Base-by-base conservation (phyloP, 2,329 filamentous ascomycete species). In the Sporothrix protearum region DNA sequence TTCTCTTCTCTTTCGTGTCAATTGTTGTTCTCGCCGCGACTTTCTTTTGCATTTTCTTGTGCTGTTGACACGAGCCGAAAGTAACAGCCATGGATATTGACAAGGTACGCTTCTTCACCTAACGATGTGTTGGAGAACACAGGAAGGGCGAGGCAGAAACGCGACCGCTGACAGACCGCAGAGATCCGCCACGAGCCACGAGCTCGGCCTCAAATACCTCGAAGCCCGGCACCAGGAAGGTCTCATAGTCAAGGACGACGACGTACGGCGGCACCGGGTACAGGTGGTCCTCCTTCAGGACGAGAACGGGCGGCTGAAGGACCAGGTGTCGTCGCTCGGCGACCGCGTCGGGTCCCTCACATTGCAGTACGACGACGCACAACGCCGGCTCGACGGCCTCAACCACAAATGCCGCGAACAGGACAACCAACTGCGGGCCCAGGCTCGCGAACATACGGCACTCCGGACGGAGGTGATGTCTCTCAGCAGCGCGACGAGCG, bases 221-320 rank as follows among this genome's bases (percentile, higher is more conserved):
- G 85, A 86, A 73, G 87, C 86, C 75, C 81, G 87, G 70, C 88
- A 91, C 75, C 84, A 89, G 70, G 86, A 91, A 47, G 87, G 92
- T 69, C 83, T 90, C 12, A 84, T 96, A 71, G 82, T 88, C 75
- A 92, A 92, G 76, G 89, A 93, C 75, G 94, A 98, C 79, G 88
- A 90, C 73, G 84, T 88, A 51, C 89, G 94, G 64, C 86, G 89
- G 74, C 81, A 93, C 69, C 88, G 88, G 75, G 85, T 95, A 73
- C 87, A 90, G 74, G 85, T 90, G 70, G 82, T 94, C 70, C 81
- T 94, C n/a, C 83, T 92, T n/a, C 85, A 90, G 73, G 89, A 94
- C 75, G 91, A 96, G 74, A 92, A 91, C 74, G 87, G 89, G 64
- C 85, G 87, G 10, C 80, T 97, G 36, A 87, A 88, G 74, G 86